These are phyloP conservation scores for Gautieria morchelliformis DNA, from an alignment of 768 basidiomycete genomes.

Conservation along the genomic window DNA sequence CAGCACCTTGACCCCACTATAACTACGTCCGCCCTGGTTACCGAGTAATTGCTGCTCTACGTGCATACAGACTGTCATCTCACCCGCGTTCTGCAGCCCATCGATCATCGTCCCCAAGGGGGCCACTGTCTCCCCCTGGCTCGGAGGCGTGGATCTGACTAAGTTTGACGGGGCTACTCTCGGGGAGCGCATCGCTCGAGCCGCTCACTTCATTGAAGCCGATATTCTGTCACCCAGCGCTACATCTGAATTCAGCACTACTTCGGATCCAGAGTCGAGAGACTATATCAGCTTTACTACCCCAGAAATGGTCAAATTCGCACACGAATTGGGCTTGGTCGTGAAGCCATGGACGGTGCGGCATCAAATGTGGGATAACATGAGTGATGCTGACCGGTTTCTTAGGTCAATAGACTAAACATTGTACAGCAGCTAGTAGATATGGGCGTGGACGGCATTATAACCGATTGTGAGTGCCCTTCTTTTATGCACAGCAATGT, in stretches of 20 bases:
- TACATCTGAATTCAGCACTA: conserved; percentile 28
- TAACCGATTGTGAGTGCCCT: conserved; percentile 49
- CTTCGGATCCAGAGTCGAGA: conserved; percentile 31
- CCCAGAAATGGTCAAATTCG: conserved; percentile 53
- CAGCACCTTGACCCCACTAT: conserved; percentile 50
- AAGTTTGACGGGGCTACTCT: conserved; percentile 53
- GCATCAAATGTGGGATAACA: conserved; percentile 5
- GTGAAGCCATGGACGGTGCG: conserved; percentile 72
- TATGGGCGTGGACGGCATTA: conserved; percentile 65
- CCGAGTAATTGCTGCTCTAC: conserved; percentile 36
- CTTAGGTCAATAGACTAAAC: conserved; percentile 52
- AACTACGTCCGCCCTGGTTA: conserved; percentile 53
- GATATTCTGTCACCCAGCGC: conserved; percentile 58
- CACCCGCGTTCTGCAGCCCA: conserved; percentile 1
- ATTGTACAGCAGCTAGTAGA: conserved; percentile 50
- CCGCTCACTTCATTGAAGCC: conserved; percentile 54
- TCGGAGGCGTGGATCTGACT: conserved; percentile 55
- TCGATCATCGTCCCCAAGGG: conserved; percentile 21
- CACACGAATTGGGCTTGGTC: conserved; percentile 50
- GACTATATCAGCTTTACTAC: conserved; percentile 53
- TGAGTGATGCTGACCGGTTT: not conserved
- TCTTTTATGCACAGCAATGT: not conserved
- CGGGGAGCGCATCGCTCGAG: conserved; percentile 53
- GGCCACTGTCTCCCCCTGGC: conserved; percentile 49
- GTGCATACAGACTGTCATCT: not conserved